Percentiles rank a stretch among this genome's conserved stretches.
phyloP scores from a whole-genome alignment of 2,329 filamentous ascomycete species.

The Neocucurbitaria cava region DNA sequence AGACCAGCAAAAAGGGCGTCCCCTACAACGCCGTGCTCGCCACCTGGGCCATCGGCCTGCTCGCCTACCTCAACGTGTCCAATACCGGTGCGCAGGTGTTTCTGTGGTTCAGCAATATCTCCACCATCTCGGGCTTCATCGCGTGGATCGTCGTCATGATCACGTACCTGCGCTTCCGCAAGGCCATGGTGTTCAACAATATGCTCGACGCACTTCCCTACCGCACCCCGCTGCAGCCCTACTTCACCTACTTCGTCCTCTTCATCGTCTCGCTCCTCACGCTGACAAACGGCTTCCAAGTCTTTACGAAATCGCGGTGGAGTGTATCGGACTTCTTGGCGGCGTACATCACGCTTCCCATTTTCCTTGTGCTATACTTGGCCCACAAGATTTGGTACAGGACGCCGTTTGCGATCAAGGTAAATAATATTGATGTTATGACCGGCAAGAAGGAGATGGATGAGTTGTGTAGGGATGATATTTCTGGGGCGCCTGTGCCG shows the following conservation, averaged over 20 bases:
- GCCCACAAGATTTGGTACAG: conserved; percentile 44
- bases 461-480: conserved; percentile 42
- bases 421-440: conserved; percentile 42
- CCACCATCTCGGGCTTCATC: conserved; percentile 63
- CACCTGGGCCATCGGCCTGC: conserved; percentile 51
- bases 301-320: conserved; percentile 61
- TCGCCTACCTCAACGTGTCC: conserved; percentile 59
- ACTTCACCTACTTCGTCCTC: conserved; percentile 65
- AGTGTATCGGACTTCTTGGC: conserved; percentile 59
- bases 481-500: conserved; percentile 37
- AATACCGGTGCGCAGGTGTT: conserved; percentile 61
- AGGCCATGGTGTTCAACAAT: conserved; percentile 55
- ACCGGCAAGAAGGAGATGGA: conserved; percentile 47
- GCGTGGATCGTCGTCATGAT: conserved; percentile 64
- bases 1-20: conserved; percentile 54
- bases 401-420: conserved; percentile 35
- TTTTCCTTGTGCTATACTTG: conserved; percentile 44
- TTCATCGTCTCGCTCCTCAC: conserved; percentile 53
- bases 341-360: conserved; percentile 55
- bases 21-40: conserved; percentile 49
- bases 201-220: conserved; percentile 64
- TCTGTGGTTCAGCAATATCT: conserved; percentile 74
- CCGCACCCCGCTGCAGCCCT: conserved; percentile 56
- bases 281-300: conserved; percentile 51
- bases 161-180: conserved; percentile 66